Evolutionary conservation across 2,329 filamentous ascomycete species (phyloP).

Genomic region (Aspergillus ruber): DNA sequence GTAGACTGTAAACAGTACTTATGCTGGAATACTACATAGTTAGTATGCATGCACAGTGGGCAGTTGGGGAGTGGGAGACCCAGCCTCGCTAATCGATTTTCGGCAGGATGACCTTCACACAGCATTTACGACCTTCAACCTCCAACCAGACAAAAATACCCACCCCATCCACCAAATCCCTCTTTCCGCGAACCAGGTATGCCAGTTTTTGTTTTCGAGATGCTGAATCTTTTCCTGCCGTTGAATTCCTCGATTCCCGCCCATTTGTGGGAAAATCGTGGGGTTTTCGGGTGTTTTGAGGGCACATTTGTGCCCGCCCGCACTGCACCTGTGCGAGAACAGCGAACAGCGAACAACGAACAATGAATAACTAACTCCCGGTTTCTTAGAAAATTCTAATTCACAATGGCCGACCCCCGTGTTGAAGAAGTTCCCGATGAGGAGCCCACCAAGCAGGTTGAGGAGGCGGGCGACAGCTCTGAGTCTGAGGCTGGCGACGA

Average conservation of each 20-base stretch:
- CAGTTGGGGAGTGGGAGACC: slow-evolving; percentile 19
- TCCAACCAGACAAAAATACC: slow-evolving; percentile 32
- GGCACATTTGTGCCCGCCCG: slow-evolving; percentile 10
- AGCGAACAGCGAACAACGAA: slow-evolving; percentile 6
- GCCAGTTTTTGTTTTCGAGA: slow-evolving; percentile 18
- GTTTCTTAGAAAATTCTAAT: slow-evolving; percentile 15
- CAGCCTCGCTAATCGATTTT: slow-evolving; percentile 40
- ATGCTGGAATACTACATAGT: neutral
- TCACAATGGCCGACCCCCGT: slow-evolving; percentile 85
- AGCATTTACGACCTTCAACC: slow-evolving; percentile 31
- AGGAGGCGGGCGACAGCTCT: slow-evolving; percentile 54
- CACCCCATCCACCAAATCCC: slow-evolving; percentile 29
- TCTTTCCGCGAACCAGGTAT: slow-evolving; percentile 29
- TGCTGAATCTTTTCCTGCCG: slow-evolving; percentile 12
- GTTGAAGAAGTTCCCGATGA: slow-evolving; percentile 94
- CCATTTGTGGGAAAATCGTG: slow-evolving; percentile 20
- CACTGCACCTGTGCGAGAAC: slow-evolving; percentile 5
- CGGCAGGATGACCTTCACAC: slow-evolving; percentile 35
- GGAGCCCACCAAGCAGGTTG: slow-evolving; percentile 76
- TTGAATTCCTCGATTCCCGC: slow-evolving; percentile 18
- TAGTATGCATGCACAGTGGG: slow-evolving; percentile 19
- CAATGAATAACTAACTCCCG: slow-evolving; percentile 17
- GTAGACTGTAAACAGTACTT: too few relatives aligned
- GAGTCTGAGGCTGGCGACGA: slow-evolving; percentile 51
- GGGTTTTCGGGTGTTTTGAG: slow-evolving; percentile 3